Evolutionary conservation across 345 rosid species (phyloP).

Genomic region (Rhodamnia argentea): DNA sequence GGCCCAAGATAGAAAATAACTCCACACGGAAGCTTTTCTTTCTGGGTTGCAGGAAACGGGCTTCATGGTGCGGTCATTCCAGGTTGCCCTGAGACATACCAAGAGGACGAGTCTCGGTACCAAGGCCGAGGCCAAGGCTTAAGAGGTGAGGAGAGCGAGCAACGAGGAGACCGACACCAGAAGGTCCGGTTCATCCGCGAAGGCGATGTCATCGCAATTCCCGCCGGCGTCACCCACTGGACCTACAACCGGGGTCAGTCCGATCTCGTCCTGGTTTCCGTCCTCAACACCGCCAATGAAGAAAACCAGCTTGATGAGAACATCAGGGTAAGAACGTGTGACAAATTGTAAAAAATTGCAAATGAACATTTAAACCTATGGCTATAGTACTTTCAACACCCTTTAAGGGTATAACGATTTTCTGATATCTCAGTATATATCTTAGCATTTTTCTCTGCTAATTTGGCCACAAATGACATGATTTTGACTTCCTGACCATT

Average conservation of each 20-base stretch:
- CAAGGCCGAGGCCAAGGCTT: not conserved
- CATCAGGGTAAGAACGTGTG: constrained; percentile 15
- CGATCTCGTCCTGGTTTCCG: constrained; percentile 18
- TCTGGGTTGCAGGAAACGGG: constrained; percentile 10
- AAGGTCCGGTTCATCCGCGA: constrained; percentile 15
- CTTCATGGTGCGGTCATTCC: constrained; percentile 22
- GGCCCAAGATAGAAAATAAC: not conserved
- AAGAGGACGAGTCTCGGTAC: not conserved
- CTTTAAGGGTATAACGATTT: not conserved
- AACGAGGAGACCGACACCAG: constrained; percentile 15
- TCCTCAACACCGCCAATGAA: constrained; percentile 18
- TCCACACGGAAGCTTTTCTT: not conserved
- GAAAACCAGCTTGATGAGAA: constrained; percentile 36
- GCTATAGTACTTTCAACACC: not conserved
- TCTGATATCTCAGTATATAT: not conserved
- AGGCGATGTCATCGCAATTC: constrained; percentile 34
- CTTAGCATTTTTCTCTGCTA: not conserved
- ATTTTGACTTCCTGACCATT: not conserved
- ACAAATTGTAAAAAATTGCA: not conserved
- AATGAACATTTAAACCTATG: not conserved
- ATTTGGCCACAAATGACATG: not conserved
- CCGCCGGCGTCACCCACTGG: constrained; percentile 40
- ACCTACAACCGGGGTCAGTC: constrained; percentile 23
- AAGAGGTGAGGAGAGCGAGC: not conserved
- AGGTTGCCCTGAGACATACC: constrained; percentile 28